These are phyloP conservation scores for Umbellularia californica DNA, from an alignment of 164 flowering plant genomes.

Conservation along the genomic window DNA sequence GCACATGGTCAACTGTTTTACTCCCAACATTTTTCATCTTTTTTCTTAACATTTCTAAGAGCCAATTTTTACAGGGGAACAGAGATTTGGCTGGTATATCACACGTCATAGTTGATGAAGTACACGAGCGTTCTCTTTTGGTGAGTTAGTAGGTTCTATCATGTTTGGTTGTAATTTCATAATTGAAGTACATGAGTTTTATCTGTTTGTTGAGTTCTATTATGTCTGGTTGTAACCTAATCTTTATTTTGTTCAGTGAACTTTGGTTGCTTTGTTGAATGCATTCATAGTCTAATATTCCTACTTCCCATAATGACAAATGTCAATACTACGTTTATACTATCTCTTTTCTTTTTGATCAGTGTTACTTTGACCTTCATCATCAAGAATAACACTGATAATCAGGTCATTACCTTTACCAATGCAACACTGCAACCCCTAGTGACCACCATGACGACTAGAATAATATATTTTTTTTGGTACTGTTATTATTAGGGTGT, in stretches of 20 bases:
- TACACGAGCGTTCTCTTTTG: slow-evolving; percentile 85
- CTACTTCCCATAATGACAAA: not conserved
- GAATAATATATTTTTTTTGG: too few species aligned
- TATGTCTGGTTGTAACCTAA: not conserved
- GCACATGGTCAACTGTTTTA: not conserved
- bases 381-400: too few species aligned
- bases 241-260: not conserved
- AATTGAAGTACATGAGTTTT: too few species aligned
- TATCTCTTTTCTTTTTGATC: not conserved
- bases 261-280: not conserved
- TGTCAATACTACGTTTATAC: not conserved
- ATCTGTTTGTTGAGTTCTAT: not conserved
- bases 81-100: slow-evolving; percentile 52
- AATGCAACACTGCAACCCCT: too few species aligned
- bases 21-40: not conserved
- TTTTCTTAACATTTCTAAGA: not conserved
- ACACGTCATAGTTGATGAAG: slow-evolving; percentile 92
- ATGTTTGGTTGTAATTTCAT: not conserved
- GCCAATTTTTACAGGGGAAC: slow-evolving; percentile 50
- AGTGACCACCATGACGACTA: too few species aligned
- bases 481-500: too few species aligned
- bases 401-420: too few species aligned
- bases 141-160: slow-evolving; percentile 35
- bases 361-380: too few species aligned
- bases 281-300: not conserved